These are phyloP conservation scores for Amoebophrya sp. DNA, from an alignment of 169 alveolate genomes.

Conservation along the genomic window DNA sequence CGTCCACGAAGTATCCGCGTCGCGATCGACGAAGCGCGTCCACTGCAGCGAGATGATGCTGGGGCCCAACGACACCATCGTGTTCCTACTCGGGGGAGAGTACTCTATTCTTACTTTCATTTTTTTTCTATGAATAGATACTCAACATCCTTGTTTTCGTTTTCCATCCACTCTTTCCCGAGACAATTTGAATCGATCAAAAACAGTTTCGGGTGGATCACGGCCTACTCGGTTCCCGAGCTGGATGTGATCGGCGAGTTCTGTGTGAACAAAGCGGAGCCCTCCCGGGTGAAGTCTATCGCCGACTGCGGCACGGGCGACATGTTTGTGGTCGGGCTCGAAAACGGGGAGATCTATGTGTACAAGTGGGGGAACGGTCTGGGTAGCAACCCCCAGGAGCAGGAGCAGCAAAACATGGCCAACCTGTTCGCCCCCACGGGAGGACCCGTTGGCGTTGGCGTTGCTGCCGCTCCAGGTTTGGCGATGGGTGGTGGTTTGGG, in stretches of 20 bases:
- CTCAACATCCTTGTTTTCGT: too few relatives aligned
- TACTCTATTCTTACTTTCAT: neutral
- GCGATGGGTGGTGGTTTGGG: too few relatives aligned
- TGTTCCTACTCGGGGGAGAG: neutral
- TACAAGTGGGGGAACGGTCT: neutral
- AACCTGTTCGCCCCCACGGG: too few relatives aligned
- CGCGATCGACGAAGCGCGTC: neutral
- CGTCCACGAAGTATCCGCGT: neutral
- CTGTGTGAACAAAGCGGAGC: neutral
- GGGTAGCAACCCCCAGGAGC: too few relatives aligned
- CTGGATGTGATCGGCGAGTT: neutral
- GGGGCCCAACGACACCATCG: neutral
- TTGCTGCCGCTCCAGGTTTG: too few relatives aligned
- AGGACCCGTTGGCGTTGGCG: too few relatives aligned
- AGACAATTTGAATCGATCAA: too few relatives aligned
- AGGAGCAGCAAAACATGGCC: too few relatives aligned
- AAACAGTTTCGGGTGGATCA: neutral
- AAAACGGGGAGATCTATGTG: neutral
- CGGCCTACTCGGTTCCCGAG: neutral
- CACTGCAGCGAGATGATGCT: neutral
- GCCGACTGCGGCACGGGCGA: neutral
- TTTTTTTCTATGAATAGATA: too few relatives aligned
- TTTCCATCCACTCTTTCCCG: too few relatives aligned
- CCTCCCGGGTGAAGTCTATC: neutral
- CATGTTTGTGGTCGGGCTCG: neutral